Percentiles rank a stretch among this genome's conserved stretches.
Evolutionary conservation across 164 flowering plant species (phyloP).

Genomic region (Dillenia turbinata): DNA sequence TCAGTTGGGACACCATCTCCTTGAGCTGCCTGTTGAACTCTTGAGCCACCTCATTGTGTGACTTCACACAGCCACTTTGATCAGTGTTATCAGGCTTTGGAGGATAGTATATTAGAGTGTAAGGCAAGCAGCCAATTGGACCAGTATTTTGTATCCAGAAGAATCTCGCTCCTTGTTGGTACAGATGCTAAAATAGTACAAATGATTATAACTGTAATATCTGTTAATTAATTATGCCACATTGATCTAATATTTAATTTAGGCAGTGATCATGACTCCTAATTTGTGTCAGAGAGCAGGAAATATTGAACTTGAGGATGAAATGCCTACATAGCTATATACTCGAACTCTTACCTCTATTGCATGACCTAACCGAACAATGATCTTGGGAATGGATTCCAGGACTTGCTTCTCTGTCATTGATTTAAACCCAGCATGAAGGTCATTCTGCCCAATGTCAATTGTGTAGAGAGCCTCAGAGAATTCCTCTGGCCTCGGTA

Average conservation of each 20-base stretch:
- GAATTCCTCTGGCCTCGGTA: slow-evolving; percentile 24
- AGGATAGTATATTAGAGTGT: slow-evolving; percentile 23
- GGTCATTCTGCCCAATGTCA: slow-evolving; percentile 25
- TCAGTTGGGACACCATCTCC: slow-evolving; percentile 31
- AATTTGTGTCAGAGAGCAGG: too few relatives aligned
- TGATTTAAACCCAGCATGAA: slow-evolving; percentile 6
- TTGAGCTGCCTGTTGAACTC: slow-evolving; percentile 64
- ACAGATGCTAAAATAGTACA: slow-evolving; percentile 30
- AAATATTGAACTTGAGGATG: too few relatives aligned
- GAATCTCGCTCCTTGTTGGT: slow-evolving; percentile 53
- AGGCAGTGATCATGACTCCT: too few relatives aligned
- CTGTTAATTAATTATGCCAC: too few relatives aligned
- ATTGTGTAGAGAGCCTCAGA: slow-evolving; percentile 23
- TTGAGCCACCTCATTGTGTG: slow-evolving; percentile 53
- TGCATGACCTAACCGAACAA: slow-evolving; percentile 6
- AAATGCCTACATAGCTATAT: too few relatives aligned
- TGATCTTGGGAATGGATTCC: slow-evolving; percentile 12
- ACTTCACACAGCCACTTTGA: slow-evolving; percentile 45
- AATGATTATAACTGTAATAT: too few relatives aligned
- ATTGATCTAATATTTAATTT: too few relatives aligned
- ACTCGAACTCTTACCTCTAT: slow-evolving; percentile 9
- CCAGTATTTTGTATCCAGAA: slow-evolving; percentile 87
- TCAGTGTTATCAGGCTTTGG: slow-evolving; percentile 35
- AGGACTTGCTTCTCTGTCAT: slow-evolving; percentile 11
- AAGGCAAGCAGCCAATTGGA: slow-evolving; percentile 74